phyloP scores from a whole-genome alignment of 441 rosid genomes.

The Pelargonium cotyledonis region DNA sequence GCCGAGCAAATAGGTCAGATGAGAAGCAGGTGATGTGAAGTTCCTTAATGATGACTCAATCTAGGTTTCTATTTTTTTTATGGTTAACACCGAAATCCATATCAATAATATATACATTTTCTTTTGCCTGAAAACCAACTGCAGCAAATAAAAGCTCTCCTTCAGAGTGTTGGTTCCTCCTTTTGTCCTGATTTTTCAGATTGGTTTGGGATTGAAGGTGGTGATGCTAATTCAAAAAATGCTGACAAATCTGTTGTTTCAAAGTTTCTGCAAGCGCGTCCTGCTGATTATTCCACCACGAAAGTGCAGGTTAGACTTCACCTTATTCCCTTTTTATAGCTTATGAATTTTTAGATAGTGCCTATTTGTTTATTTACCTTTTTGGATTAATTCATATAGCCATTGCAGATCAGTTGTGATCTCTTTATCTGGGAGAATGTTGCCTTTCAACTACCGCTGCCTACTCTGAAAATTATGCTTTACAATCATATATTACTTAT shows the following conservation, averaged over 20 bases:
- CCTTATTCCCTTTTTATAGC: no score
- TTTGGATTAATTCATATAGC: no score
- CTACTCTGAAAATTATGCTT: no score
- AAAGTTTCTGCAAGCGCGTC: constrained; percentile 73
- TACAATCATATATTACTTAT: no score
- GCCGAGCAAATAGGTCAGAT: constrained; percentile 78
- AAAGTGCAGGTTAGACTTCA: constrained; percentile 35
- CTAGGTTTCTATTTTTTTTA: background rate
- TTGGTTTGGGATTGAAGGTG: constrained; percentile 64
- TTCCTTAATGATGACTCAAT: constrained; percentile 10
- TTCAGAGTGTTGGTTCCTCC: constrained; percentile 60
- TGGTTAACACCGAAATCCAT: background rate
- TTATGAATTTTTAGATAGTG: no score
- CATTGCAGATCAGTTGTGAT: no score
- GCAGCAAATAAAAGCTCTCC: constrained; percentile 92
- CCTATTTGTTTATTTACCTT: no score
- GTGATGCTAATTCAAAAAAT: constrained; percentile 52
- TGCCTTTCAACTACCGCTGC: no score
- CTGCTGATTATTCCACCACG: constrained; percentile 69
- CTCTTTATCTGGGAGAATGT: no score
- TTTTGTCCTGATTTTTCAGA: constrained; percentile 71
- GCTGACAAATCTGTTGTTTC: constrained; percentile 75
- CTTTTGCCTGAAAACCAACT: constrained; percentile 22
- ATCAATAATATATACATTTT: constrained; percentile 9
- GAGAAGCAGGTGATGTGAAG: constrained; percentile 68